Evolutionary conservation across 805 yeast genomes (phyloP).

Genomic region (Kockiozyma suomiensis): DNA sequence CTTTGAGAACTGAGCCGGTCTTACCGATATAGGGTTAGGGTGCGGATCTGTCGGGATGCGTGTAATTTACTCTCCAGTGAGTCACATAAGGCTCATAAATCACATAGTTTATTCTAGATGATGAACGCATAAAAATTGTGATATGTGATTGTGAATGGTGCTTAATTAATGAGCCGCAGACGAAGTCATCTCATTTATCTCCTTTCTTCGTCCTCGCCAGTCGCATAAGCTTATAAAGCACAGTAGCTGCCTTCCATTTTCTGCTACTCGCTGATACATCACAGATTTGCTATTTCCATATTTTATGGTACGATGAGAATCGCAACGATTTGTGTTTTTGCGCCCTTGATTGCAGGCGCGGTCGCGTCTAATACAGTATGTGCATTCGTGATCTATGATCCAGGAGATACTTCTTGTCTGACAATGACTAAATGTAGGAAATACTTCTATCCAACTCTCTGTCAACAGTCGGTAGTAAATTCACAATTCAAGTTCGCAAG

Average conservation of each 20-base stretch:
- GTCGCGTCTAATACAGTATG: neutral
- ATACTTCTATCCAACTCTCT: neutral
- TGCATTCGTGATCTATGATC: neutral
- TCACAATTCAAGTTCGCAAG: too few species aligned
- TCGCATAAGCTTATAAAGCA: too few species aligned
- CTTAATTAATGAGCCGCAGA: neutral
- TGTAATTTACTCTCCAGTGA: neutral
- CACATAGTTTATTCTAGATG: neutral
- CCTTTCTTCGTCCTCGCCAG: neutral
- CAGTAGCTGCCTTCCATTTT: too few species aligned
- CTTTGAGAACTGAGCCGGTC: neutral
- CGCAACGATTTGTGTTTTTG: neutral
- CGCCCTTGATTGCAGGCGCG: neutral
- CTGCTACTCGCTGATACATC: too few species aligned
- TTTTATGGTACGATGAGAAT: neutral
- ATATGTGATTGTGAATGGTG: neutral
- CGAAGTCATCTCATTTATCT: too few species aligned
- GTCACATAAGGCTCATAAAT: neutral
- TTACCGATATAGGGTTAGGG: constrained; percentile 2
- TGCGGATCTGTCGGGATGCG: constrained; percentile 8
- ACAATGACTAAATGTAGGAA: neutral
- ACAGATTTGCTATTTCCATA: neutral
- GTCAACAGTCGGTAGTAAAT: too few species aligned
- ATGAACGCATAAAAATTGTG: neutral
- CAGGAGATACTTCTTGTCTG: neutral